Evolutionary conservation across 1,284 basidiomycete genomes (phyloP).

Genomic region (Cerioporus squamosus): DNA sequence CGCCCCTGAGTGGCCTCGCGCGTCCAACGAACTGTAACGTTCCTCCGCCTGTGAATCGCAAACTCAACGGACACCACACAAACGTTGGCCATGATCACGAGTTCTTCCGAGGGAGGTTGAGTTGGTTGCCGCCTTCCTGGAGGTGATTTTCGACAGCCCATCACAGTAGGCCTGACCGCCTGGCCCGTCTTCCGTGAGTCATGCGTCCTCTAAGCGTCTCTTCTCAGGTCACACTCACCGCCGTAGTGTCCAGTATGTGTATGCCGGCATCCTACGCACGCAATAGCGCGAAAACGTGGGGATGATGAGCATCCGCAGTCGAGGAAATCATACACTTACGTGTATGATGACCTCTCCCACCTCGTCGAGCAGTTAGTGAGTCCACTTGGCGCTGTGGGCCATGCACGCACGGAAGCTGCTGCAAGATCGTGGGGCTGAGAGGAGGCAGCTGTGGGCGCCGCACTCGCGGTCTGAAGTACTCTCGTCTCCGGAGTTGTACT

Average conservation of each 20-base stretch:
- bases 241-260: no score
- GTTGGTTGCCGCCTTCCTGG: constrained; percentile 78
- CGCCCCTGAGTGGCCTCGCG: neutral
- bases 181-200: neutral
- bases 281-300: no score
- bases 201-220: constrained; percentile 9
- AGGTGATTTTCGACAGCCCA: constrained; percentile 71
- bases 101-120: constrained; percentile 78
- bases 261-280: no score
- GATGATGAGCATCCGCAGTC: no score
- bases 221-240: neutral
- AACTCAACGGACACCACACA: neutral
- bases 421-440: no score
- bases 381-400: constrained; percentile 40
- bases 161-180: constrained; percentile 39
- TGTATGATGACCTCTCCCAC: constrained; percentile 39
- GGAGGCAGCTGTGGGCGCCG: no score
- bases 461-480: no score
- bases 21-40: constrained; percentile 3
- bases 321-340: no score
- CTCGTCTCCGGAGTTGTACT: no score
- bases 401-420: constrained; percentile 26
- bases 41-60: neutral
- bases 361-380: constrained; percentile 42
- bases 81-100: constrained; percentile 82